phyloP scores from a whole-genome alignment of 441 rosid species.

The Populus tomentosa region DNA sequence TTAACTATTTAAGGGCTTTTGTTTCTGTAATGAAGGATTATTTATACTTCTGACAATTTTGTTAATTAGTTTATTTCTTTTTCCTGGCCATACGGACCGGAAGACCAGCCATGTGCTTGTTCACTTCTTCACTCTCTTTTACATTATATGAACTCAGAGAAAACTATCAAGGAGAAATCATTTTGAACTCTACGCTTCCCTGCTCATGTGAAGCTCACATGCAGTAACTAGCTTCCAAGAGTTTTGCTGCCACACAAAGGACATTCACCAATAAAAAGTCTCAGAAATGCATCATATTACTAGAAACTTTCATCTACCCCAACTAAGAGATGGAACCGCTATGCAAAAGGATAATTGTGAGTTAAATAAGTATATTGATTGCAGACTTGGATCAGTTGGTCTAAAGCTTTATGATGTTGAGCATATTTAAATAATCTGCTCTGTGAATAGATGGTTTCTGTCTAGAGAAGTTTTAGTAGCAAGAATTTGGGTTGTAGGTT shows the following conservation, averaged over 20 bases:
- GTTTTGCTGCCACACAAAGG: too few relatives aligned
- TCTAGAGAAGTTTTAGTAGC: background rate
- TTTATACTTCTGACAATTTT: too few relatives aligned
- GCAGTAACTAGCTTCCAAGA: background rate
- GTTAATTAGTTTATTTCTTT: background rate
- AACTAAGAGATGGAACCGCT: background rate
- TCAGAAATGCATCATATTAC: background rate
- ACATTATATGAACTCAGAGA: background rate
- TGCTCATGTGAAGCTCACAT: background rate
- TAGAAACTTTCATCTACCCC: background rate
- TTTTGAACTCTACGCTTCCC: background rate
- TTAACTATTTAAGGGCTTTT: background rate
- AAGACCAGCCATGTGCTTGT: background rate
- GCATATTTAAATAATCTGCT: background rate
- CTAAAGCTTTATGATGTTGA: background rate
- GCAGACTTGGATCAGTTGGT: background rate
- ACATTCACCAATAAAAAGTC: background rate
- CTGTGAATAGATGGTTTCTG: background rate
- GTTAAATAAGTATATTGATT: background rate
- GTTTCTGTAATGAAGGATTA: background rate
- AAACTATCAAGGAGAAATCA: background rate
- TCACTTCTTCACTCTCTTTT: background rate
- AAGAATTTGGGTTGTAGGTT: background rate
- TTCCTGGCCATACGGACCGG: too few relatives aligned
- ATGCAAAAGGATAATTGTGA: background rate